phyloP scores from a whole-genome alignment of 2,329 filamentous ascomycete species.

The Chrysoporthe puriensis region DNA sequence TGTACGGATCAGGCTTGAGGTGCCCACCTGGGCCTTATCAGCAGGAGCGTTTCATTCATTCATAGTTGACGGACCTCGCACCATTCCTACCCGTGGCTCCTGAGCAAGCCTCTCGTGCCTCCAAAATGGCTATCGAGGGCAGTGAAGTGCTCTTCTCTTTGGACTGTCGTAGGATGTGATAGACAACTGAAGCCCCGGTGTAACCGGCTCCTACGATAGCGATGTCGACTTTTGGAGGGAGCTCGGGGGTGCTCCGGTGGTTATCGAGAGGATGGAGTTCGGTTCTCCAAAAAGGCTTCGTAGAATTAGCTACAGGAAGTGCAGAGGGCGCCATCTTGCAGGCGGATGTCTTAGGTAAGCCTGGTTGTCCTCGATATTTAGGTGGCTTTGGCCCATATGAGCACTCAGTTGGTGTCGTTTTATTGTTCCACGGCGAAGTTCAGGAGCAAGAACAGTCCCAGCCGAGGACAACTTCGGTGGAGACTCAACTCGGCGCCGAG shows the following conservation, averaged over 20 bases:
- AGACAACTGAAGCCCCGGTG: slow-evolving; percentile 47
- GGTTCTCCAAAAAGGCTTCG: slow-evolving; percentile 48
- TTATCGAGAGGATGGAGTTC: slow-evolving; percentile 44
- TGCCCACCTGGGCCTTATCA: slow-evolving; percentile 33
- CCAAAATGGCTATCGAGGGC: slow-evolving; percentile 38
- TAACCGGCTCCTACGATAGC: slow-evolving; percentile 53
- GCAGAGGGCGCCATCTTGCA: slow-evolving; percentile 24
- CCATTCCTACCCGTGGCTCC: slow-evolving; percentile 45
- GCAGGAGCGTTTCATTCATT: slow-evolving; percentile 13
- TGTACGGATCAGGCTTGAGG: slow-evolving; percentile 41
- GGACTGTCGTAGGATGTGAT: slow-evolving; percentile 42
- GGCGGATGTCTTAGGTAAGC: background rate
- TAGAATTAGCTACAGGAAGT: slow-evolving; percentile 35
- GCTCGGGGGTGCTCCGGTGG: slow-evolving; percentile 41
- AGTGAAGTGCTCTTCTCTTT: slow-evolving; percentile 10
- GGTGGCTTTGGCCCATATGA: background rate
- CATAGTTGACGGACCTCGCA: slow-evolving; percentile 25
- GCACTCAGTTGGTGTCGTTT: background rate
- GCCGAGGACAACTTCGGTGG: background rate
- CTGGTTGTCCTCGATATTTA: background rate
- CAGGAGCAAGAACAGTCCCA: background rate
- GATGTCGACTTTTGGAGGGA: slow-evolving; percentile 48
- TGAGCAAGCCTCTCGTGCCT: slow-evolving; percentile 42
- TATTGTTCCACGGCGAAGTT: background rate
- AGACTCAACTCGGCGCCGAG: background rate